Base-by-base conservation (phyloP, 2,329 filamentous ascomycete species). In the Waltergamsia citrina region DNA sequence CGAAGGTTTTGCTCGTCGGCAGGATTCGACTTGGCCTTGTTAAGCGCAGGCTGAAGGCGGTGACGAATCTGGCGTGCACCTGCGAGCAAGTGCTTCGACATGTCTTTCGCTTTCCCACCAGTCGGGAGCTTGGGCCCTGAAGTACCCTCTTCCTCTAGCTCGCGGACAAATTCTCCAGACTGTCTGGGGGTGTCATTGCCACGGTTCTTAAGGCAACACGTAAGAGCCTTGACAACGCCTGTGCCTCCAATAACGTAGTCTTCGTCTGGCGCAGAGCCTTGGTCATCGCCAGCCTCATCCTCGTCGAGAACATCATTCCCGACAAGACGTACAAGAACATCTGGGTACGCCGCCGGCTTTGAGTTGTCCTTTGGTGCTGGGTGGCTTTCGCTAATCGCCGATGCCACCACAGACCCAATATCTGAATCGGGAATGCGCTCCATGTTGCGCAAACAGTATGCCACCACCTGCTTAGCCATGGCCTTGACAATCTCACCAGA, bases 211-310 rank as follows among this genome's bases (percentile, higher is more conserved):
- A 98, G 65, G 49, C 88, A 94, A 48, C 93, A 93, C 35, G 85
- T 80, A 29, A 98, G 67, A 5, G 92, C 92, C 60, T 94, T 95
- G 32, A 94, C 90, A 2, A 98, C 86, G 18, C 90, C 92, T 1
- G 87, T 94, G 12, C 90, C 90, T 15, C 90, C 88, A 48, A 96
- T 92, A 29, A 96, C 87, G 56, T 96, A 96, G 54, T 95, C 86
- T 38, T 94, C 83, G 43, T 94, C 86, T 0, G 87, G 84, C 6
- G 86, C 81, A 9, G 78, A 67, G 3, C 81, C 76, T 28, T 76
- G 68, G 16, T 80, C 73, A 29, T 81, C 77, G 16, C 74, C 69
- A 42, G 45, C 57, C 45, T 50, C 71, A 55, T 52, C 74, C 54
- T 52, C 65, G 23, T 55, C 47, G 33, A 62, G 49, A 18, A 67